phyloP scores from a whole-genome alignment of 805 yeast genomes.

The Starmerella ratchasimensis region DNA sequence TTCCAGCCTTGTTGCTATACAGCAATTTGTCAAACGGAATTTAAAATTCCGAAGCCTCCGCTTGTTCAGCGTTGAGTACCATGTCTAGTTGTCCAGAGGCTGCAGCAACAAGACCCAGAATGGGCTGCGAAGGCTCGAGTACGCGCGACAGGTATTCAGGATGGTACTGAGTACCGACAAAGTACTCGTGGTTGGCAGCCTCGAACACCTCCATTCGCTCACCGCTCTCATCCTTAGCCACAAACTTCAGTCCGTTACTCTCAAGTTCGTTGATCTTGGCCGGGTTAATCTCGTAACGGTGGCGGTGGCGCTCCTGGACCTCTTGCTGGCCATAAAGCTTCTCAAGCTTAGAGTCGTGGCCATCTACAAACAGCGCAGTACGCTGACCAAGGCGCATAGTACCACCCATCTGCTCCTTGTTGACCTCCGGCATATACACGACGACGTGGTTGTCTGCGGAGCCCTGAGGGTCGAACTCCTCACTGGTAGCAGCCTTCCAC shows the following conservation, averaged over 20 bases:
- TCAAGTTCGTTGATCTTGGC: slow-evolving; percentile 58
- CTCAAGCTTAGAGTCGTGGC: slow-evolving; percentile 53
- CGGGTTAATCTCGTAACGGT: slow-evolving; percentile 95
- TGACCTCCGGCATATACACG: slow-evolving; percentile 97
- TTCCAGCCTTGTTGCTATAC: not conserved
- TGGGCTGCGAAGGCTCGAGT: slow-evolving; percentile 90
- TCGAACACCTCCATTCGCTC: slow-evolving; percentile 92
- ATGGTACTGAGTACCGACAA: slow-evolving; percentile 92
- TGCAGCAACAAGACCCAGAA: slow-evolving; percentile 92
- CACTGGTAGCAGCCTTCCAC: slow-evolving; percentile 53
- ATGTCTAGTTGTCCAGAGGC: slow-evolving; percentile 68
- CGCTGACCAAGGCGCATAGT: slow-evolving; percentile 97
- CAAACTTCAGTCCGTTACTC: slow-evolving; percentile 65
- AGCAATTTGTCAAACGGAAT: not conserved
- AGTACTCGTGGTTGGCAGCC: slow-evolving; percentile 74
- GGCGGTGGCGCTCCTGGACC: slow-evolving; percentile 92
- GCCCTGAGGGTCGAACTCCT: slow-evolving; percentile 62
- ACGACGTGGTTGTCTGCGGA: slow-evolving; percentile 47
- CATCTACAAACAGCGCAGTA: slow-evolving; percentile 64
- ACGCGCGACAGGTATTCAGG: slow-evolving; percentile 97
- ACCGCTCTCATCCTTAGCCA: slow-evolving; percentile 83
- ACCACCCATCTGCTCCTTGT: slow-evolving; percentile 91
- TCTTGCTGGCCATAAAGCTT: slow-evolving; percentile 59
- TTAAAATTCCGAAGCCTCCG: slow-evolving; percentile 13
- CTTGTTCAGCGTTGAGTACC: slow-evolving; percentile 30